Evolutionary conservation across 1,284 basidiomycete species (phyloP).

Genomic region (Puccinia triticina): DNA sequence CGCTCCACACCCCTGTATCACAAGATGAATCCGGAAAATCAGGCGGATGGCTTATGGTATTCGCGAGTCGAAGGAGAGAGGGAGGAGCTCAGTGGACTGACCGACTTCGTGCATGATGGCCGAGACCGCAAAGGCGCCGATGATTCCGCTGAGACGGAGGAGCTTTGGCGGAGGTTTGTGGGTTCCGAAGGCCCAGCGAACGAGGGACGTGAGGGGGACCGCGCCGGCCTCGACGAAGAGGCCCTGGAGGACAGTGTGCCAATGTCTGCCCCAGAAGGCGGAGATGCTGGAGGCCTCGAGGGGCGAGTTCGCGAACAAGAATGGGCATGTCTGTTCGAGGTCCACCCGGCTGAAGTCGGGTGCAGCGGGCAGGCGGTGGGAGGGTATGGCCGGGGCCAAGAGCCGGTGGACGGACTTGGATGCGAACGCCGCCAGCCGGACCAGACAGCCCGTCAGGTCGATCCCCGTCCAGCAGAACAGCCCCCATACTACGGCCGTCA

Average conservation of each 20-base stretch:
- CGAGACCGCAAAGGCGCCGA: conserved; percentile 29
- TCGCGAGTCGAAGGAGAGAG: too few relatives aligned
- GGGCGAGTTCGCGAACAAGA: not conserved
- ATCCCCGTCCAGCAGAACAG: conserved; percentile 10
- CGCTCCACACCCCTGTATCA: conserved; percentile 6
- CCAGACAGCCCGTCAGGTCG: not conserved
- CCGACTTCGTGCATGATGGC: conserved; percentile 24
- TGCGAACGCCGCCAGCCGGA: not conserved
- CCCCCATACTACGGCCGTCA: not conserved
- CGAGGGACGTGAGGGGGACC: not conserved
- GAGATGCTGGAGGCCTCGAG: conserved; percentile 12
- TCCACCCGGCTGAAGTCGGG: not conserved
- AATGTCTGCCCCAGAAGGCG: conserved; percentile 35
- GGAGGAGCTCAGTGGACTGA: not conserved
- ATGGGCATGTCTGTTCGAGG: not conserved
- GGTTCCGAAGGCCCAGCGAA: not conserved
- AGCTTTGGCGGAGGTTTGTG: not conserved
- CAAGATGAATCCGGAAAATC: not conserved
- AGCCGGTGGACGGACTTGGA: not conserved
- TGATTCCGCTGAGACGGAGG: not conserved
- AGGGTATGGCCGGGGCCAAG: not conserved
- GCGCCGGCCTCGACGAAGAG: conserved; percentile 34
- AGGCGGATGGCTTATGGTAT: not conserved
- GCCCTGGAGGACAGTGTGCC: conserved; percentile 19
- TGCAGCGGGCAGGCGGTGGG: too few relatives aligned